Evolutionary conservation across 2,329 filamentous ascomycete species (phyloP).

Genomic region (Tolypocladium paradoxum): DNA sequence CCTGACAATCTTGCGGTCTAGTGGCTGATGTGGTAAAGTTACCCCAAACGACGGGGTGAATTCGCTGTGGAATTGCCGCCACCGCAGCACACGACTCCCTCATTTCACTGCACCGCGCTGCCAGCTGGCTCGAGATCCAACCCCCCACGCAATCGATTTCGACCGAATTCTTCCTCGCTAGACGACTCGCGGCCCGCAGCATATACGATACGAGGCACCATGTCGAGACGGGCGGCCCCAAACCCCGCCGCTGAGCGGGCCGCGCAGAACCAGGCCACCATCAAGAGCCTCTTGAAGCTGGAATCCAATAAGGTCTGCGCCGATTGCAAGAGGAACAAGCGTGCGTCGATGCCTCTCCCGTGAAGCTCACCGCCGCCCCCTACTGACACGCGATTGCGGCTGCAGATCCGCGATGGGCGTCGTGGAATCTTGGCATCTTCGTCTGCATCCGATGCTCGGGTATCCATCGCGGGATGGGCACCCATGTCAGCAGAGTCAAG

Average conservation of each 20-base stretch:
- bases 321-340: constrained; percentile 98
- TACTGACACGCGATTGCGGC: background rate
- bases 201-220: constrained; percentile 24
- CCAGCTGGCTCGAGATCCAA: background rate
- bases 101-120: background rate
- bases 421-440: constrained; percentile 96
- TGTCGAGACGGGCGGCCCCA: constrained; percentile 63
- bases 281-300: constrained; percentile 90
- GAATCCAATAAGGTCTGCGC: constrained; percentile 95
- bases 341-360: constrained; percentile 38
- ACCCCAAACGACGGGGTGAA: background rate
- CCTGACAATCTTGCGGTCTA: background rate
- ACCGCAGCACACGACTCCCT: background rate
- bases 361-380: background rate
- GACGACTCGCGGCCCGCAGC: background rate
- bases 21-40: constrained; percentile 1
- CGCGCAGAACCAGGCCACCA: constrained; percentile 84
- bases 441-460: constrained; percentile 97
- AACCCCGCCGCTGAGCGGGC: constrained; percentile 77
- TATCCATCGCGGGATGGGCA: constrained; percentile 97
- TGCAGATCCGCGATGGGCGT: constrained; percentile 92
- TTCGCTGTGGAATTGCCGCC: background rate
- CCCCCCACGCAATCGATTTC: background rate
- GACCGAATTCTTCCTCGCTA: background rate
- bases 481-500: constrained; percentile 95